Evolutionary conservation across 805 yeast genomes (phyloP), one percentile per base, ranked within the genome.

Genomic region (Metschnikowia matae): DNA sequence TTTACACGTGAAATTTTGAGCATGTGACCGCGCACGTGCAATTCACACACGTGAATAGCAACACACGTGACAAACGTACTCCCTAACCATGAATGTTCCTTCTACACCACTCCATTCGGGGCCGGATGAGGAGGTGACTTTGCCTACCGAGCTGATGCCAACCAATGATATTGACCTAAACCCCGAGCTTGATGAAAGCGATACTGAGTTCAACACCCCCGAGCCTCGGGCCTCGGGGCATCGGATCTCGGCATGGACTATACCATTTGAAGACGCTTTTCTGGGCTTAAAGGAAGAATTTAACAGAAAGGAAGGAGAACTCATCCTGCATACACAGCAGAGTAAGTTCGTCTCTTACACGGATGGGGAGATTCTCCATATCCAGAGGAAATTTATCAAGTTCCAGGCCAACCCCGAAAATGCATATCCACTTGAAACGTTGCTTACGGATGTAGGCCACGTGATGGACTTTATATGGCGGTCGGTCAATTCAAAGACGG

Each of bases 391-490:
- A 52, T 83, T 80, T 61, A 65, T 73, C 44, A 70, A 68, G 48
- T 58, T 67, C 46, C 75, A 71, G 54, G 61, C 72, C 1, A 70
- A 73, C 69, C 14, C 62, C 5, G 50, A 47, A 2, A 55, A 53
- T 14, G 42, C 49, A 6, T 68, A 71, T 48, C 51, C 62, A 14
- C 51, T 70, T n/a, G 44, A 34, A 11, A 59, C 72, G 3, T 62
- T 84, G 6, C 52, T 80, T 1, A 54, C 48, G 0, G 87, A 83
- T 39, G 58, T 84, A 23, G 70, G 71, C 36, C 64, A 69, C 6
- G 62, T 85, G 1, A 57, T 84, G 3, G 80, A 77, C 43, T 70
- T 87, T 38, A 65, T 87, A 5, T 84, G 89, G 88, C 77, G 75
- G 49, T 82, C 89, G 0, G 70, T 85, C 2, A 51, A 57, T 32